Evolutionary conservation across 352 stramenopile species (phyloP).

Genomic region (Globisporangium echinulatum): DNA sequence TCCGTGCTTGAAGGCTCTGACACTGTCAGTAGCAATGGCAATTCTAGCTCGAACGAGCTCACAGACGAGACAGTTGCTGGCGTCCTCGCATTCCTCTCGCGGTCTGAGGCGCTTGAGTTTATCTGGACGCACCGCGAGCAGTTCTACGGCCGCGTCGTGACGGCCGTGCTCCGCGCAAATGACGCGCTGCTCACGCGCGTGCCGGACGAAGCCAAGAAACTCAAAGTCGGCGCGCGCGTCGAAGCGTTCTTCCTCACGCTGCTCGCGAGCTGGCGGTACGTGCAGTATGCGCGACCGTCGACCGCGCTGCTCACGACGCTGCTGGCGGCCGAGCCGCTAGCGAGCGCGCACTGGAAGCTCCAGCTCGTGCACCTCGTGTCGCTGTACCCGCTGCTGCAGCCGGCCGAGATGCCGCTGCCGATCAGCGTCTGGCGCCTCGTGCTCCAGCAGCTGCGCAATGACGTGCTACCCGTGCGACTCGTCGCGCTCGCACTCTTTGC

Average conservation of each 20-base stretch:
- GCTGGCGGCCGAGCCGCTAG: slow-evolving; percentile 27
- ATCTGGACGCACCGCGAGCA: slow-evolving; percentile 41
- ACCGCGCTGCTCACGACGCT: slow-evolving; percentile 25
- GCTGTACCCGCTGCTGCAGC: slow-evolving; percentile 58
- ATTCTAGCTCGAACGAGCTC: slow-evolving; percentile 14
- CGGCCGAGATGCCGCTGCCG: slow-evolving; percentile 31
- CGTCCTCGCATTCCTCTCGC: slow-evolving; percentile 29
- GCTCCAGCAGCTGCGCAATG: slow-evolving; percentile 39
- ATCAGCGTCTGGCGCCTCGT: slow-evolving; percentile 43
- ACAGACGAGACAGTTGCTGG: slow-evolving; percentile 40
- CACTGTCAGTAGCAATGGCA: slow-evolving; percentile 3
- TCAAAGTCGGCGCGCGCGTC: slow-evolving; percentile 46
- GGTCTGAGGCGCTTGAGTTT: slow-evolving; percentile 28
- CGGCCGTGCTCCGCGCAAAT: slow-evolving; percentile 43
- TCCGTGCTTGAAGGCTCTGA: slow-evolving; percentile 28
- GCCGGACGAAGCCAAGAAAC: slow-evolving; percentile 47
- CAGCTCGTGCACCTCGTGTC: slow-evolving; percentile 69
- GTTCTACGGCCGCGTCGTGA: slow-evolving; percentile 33
- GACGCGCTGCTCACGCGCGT: slow-evolving; percentile 40
- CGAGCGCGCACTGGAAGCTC: slow-evolving; percentile 65
- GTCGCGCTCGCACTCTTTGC: slow-evolving; percentile 42
- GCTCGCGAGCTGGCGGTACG: slow-evolving; percentile 48
- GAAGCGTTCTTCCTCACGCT: slow-evolving; percentile 49
- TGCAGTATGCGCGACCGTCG: slow-evolving; percentile 10
- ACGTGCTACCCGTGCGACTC: slow-evolving; percentile 62